Evolutionary conservation across 2,329 filamentous ascomycete genomes (phyloP).

Genomic region (Dothistroma pini): DNA sequence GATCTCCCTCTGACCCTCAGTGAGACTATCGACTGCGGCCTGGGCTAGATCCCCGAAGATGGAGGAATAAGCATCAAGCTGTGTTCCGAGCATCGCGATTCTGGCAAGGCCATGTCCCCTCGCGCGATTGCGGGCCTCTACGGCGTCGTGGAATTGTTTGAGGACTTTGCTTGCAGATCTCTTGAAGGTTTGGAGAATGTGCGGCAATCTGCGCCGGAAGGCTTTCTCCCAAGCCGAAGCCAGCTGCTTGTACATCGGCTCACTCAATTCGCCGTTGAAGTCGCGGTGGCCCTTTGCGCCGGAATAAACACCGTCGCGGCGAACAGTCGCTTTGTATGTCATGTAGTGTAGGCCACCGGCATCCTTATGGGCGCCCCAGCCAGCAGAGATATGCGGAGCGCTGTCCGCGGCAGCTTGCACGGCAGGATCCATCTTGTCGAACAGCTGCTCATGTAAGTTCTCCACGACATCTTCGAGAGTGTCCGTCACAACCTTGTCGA

Average conservation of each 20-base stretch:
- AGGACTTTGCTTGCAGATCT: constrained; percentile 34
- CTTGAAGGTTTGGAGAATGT: constrained; percentile 39
- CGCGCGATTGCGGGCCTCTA: constrained; percentile 40
- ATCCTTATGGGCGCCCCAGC: constrained; percentile 39
- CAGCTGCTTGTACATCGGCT: constrained; percentile 40
- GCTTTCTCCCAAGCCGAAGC: constrained; percentile 42
- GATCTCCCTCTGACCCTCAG: constrained; percentile 48
- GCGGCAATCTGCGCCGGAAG: constrained; percentile 44
- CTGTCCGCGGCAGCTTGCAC: constrained; percentile 40
- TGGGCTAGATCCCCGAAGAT: constrained; percentile 40
- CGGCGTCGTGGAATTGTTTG: constrained; percentile 41
- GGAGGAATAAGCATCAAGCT: constrained; percentile 43
- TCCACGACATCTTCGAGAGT: constrained; percentile 41
- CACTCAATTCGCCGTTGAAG: constrained; percentile 40
- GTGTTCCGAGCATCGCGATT: constrained; percentile 39
- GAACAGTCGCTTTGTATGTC: constrained; percentile 57
- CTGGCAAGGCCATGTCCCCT: constrained; percentile 41
- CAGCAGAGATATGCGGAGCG: constrained; percentile 33
- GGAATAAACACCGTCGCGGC: constrained; percentile 48
- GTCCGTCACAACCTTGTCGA: constrained; percentile 41
- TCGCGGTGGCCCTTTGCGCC: constrained; percentile 40
- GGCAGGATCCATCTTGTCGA: constrained; percentile 42
- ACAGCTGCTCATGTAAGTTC: constrained; percentile 46
- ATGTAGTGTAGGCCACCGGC: constrained; percentile 49
- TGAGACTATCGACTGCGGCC: constrained; percentile 39